Conservation (phyloP, 2,329 filamentous ascomycete genomes). For the Fusarium coicis region DNA sequence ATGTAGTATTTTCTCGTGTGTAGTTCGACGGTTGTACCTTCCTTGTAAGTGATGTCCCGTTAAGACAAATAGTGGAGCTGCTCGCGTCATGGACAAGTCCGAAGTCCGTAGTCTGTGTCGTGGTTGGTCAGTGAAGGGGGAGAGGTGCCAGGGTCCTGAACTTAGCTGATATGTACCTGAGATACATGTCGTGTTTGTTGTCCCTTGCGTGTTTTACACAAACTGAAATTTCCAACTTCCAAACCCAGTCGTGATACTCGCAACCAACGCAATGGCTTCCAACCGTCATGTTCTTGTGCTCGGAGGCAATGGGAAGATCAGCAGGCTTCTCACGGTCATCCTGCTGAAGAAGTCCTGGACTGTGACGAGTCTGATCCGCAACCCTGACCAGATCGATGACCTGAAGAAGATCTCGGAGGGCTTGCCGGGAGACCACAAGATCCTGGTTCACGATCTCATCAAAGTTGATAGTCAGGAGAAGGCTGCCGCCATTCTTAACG, state of each 20-base stretch:
- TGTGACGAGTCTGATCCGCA: slow-evolving; percentile 79
- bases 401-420: slow-evolving; percentile 68
- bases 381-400: slow-evolving; percentile 68
- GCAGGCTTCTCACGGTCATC: slow-evolving; percentile 75
- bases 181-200: slow-evolving; percentile 3
- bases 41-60: not conserved
- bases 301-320: slow-evolving; percentile 80
- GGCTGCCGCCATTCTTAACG: slow-evolving; percentile 61
- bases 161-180: not conserved
- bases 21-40: slow-evolving; percentile 4
- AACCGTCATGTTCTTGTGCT: slow-evolving; percentile 69
- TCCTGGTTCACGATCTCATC: slow-evolving; percentile 74
- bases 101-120: slow-evolving; percentile 23
- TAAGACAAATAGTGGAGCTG: slow-evolving; percentile 33
- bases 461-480: slow-evolving; percentile 71
- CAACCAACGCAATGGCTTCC: slow-evolving; percentile 24
- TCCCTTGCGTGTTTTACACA: slow-evolving; percentile 15
- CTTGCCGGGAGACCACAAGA: slow-evolving; percentile 67
- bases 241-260: not conserved
- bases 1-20: not conserved
- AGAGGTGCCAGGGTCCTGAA: slow-evolving; percentile 17
- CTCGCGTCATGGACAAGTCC: slow-evolving; percentile 36
- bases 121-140: slow-evolving; percentile 10
- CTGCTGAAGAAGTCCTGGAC: slow-evolving; percentile 76
- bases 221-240: slow-evolving; percentile 3